phyloP scores from a whole-genome alignment of 2,329 filamentous ascomycete species.

The Furcasterigmium furcatum region DNA sequence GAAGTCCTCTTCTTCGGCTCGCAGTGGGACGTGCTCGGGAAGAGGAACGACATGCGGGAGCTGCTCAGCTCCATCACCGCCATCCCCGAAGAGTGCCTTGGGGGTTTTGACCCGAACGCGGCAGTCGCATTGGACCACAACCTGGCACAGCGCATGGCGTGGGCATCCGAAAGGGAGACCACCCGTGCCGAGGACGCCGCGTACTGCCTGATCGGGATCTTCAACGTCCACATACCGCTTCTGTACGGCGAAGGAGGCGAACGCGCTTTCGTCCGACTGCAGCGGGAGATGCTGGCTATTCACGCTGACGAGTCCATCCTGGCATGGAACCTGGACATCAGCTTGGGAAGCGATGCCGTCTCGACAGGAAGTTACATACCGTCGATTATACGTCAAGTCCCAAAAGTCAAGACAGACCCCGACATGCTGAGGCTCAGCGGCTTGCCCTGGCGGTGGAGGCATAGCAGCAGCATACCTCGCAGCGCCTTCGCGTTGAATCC shows the following conservation, averaged over 20 bases:
- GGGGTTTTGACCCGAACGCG: not conserved
- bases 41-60: slow-evolving; percentile 6
- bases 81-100: slow-evolving; percentile 12
- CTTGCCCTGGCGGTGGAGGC: too few relatives aligned
- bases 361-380: too few relatives aligned
- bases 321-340: slow-evolving; percentile 9
- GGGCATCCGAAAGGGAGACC: slow-evolving; percentile 19
- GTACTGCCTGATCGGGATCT: slow-evolving; percentile 23
- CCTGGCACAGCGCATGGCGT: slow-evolving; percentile 20
- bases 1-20: slow-evolving; percentile 14
- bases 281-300: slow-evolving; percentile 17
- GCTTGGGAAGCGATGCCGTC: too few relatives aligned
- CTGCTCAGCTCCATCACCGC: slow-evolving; percentile 21
- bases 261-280: slow-evolving; percentile 17
- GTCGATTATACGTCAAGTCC: too few relatives aligned
- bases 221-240: slow-evolving; percentile 21
- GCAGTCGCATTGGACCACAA: not conserved
- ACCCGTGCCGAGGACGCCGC: slow-evolving; percentile 19
- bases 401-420: too few relatives aligned
- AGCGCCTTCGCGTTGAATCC: not conserved
- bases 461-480: not conserved
- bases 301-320: slow-evolving; percentile 12
- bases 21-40: slow-evolving; percentile 10
- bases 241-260: slow-evolving; percentile 22
- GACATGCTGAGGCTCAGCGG: too few relatives aligned